Evolutionary conservation across 495 filamentous ascomycete genomes (phyloP).

Genomic region (Filosporella fistucella): DNA sequence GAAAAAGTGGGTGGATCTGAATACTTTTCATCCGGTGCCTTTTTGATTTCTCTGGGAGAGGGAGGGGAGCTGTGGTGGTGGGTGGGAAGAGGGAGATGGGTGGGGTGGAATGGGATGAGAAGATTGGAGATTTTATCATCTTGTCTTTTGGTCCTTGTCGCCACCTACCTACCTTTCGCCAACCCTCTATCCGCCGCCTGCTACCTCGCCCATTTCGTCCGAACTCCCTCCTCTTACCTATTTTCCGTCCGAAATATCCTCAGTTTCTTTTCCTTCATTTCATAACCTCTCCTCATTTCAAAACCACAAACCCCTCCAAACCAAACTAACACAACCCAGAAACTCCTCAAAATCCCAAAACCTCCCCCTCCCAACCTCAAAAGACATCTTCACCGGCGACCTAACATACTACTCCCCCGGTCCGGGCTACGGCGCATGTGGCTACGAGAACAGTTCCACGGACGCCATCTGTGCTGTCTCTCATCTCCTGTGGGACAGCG

Average conservation of each 20-base stretch:
- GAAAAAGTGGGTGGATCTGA: constrained; percentile 16
- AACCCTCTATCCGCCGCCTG: too few relatives aligned
- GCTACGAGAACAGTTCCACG: constrained; percentile 41
- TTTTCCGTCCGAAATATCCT: not conserved
- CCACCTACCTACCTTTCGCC: too few relatives aligned
- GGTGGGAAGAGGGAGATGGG: too few relatives aligned
- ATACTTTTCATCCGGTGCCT: constrained; percentile 14
- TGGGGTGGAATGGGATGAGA: too few relatives aligned
- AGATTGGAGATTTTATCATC: constrained; percentile 6
- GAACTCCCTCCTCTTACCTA: not conserved
- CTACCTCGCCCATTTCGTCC: too few relatives aligned
- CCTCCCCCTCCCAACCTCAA: constrained; percentile 52
- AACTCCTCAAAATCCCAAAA: constrained; percentile 25
- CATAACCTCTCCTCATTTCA: not conserved
- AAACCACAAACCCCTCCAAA: constrained; percentile 11
- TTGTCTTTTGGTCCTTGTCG: too few relatives aligned
- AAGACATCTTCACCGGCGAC: constrained; percentile 52
- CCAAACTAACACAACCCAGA: constrained; percentile 2
- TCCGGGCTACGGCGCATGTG: constrained; percentile 68
- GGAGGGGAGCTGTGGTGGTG: too few relatives aligned
- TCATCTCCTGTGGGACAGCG: constrained; percentile 62
- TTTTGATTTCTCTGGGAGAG: too few relatives aligned
- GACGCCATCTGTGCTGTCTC: constrained; percentile 65
- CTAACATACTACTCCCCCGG: constrained; percentile 67
- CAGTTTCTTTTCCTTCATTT: not conserved